These are phyloP conservation scores for Trypanosomatidae sp. DNA, from an alignment of 208 protist genomes.

Conservation along the genomic window DNA sequence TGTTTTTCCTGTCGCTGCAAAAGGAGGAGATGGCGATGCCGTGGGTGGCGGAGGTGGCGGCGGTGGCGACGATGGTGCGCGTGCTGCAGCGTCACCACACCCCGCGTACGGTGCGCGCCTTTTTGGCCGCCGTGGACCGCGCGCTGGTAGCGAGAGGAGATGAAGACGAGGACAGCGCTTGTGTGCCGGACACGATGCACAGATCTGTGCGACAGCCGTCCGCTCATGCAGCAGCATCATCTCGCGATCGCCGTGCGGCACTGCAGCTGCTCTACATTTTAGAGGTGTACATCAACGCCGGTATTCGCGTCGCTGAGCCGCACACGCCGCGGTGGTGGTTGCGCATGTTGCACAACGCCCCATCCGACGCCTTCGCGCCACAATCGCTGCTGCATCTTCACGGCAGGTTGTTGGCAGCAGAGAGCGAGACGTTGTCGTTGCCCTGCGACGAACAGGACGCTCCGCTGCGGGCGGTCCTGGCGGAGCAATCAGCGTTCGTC, in stretches of 20 bases:
- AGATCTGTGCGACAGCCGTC: background rate
- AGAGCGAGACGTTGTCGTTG: too few species aligned
- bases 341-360: too few species aligned
- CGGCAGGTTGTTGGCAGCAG: too few species aligned
- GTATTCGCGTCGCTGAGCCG: conserved; percentile 7
- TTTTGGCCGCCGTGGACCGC: conserved; percentile 18
- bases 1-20: conserved; percentile 6
- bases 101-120: conserved; percentile 25
- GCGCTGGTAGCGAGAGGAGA: too few species aligned
- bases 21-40: background rate
- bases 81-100: conserved; percentile 23
- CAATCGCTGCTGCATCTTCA: too few species aligned
- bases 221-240: too few species aligned
- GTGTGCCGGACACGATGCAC: background rate
- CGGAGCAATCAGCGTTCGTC: too few species aligned
- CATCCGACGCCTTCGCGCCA: too few species aligned
- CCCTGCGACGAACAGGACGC: too few species aligned
- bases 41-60: background rate
- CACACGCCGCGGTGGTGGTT: conserved; percentile 16
- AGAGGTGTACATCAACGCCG: conserved; percentile 17
- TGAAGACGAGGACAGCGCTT: too few species aligned
- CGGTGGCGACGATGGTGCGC: conserved; percentile 8
- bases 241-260: too few species aligned
- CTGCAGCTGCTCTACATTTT: conserved; percentile 15
- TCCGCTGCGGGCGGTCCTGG: too few species aligned